Conservation (phyloP, 2,329 filamentous ascomycete genomes). For the Microascus cirrosus region DNA sequence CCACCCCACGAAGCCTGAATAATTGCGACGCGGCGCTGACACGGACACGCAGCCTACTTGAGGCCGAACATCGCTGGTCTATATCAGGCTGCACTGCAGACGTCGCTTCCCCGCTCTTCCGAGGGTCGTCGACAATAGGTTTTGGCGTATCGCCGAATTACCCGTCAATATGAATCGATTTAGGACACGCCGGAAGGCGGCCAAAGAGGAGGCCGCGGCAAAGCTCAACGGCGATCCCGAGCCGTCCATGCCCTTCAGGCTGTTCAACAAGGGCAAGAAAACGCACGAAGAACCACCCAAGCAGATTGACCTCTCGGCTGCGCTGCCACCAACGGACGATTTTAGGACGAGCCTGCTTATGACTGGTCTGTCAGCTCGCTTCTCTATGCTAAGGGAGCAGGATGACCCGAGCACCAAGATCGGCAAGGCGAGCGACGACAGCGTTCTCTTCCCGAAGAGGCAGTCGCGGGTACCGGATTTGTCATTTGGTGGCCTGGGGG, state of each 20-base stretch:
- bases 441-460: slow-evolving; percentile 73
- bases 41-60: background rate
- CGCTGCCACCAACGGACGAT: slow-evolving; percentile 72
- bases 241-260: slow-evolving; percentile 36
- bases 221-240: slow-evolving; percentile 35
- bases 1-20: background rate
- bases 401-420: slow-evolving; percentile 83
- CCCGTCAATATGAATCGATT: slow-evolving; percentile 60
- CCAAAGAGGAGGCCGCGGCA: slow-evolving; percentile 37
- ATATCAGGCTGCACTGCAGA: background rate
- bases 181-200: slow-evolving; percentile 56
- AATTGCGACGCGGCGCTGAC: background rate
- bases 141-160: background rate
- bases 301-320: slow-evolving; percentile 61
- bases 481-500: slow-evolving; percentile 51
- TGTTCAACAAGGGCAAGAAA: slow-evolving; percentile 47
- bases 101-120: background rate
- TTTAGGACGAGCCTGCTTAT: slow-evolving; percentile 94
- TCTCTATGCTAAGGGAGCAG: slow-evolving; percentile 93
- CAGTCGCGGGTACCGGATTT: slow-evolving; percentile 69
- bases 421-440: slow-evolving; percentile 92
- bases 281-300: slow-evolving; percentile 38
- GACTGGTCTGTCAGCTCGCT: slow-evolving; percentile 87
- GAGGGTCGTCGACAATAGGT: background rate
- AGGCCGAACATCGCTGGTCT: background rate